Percentiles rank a stretch among this genome's conserved stretches.
phyloP scores from a whole-genome alignment of 306 rosid genomes.

The Abrus precatorius region DNA sequence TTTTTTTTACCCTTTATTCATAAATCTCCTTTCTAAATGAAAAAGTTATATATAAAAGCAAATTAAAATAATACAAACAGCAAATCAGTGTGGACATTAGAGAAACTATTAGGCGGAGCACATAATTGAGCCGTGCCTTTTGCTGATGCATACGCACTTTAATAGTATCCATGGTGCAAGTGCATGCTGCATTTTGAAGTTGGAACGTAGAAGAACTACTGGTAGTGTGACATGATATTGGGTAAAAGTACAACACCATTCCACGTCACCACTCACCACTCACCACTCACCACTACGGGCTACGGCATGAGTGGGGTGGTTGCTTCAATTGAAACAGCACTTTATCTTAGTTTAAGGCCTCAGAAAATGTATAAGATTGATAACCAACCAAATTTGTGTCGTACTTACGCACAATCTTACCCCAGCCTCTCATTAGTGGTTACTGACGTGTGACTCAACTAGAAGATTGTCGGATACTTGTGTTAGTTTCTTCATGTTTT shows the following conservation, averaged over 20 bases:
- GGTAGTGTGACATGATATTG: not conserved
- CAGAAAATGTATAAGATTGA: not conserved
- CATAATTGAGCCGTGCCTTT: not conserved
- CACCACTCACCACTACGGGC: not conserved
- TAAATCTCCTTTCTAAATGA: not conserved
- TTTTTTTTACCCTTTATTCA: too few relatives aligned
- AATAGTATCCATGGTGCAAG: not conserved
- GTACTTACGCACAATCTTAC: not conserved
- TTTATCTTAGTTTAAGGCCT: not conserved
- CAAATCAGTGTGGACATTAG: too few relatives aligned
- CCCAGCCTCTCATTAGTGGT: not conserved
- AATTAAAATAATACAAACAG: not conserved
- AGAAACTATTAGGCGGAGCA: too few relatives aligned
- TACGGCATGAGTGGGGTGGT: not conserved
- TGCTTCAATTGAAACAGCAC: not conserved
- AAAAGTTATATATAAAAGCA: not conserved
- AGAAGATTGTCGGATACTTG: not conserved
- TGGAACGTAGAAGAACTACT: too few relatives aligned
- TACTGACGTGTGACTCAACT: not conserved
- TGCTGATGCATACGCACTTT: too few relatives aligned
- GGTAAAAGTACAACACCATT: not conserved
- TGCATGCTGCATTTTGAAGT: not conserved
- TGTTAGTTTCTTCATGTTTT: not conserved
- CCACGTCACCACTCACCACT: not conserved
- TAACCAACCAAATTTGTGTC: constrained; percentile 4